Percentiles rank a stretch among this genome's conserved stretches.
Conservation (phyloP, 768 basidiomycete genomes). For the Coprinellus aureogranulatus region DNA sequence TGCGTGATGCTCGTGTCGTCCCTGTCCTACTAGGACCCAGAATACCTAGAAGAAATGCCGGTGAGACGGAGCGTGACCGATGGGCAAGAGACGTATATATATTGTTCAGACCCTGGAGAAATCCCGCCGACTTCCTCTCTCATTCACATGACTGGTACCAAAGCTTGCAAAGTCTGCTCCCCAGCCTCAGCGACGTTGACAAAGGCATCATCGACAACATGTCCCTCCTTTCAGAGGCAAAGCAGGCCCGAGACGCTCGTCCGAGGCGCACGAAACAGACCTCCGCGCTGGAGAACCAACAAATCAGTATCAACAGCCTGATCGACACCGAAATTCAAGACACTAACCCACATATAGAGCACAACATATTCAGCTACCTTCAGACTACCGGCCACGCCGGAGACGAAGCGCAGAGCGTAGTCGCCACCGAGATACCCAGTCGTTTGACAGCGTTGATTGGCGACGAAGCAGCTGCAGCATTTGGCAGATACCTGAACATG, state of each 20-base stretch:
- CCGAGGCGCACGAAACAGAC: not conserved
- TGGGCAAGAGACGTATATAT: slow-evolving; percentile 10
- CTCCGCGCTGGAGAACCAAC: not conserved
- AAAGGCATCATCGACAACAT: slow-evolving; percentile 1
- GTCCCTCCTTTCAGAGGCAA: slow-evolving; percentile 1
- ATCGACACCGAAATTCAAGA: not conserved
- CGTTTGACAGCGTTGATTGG: not conserved
- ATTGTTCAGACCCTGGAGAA: slow-evolving; percentile 1
- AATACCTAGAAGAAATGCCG: not conserved
- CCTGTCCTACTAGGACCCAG: not conserved
- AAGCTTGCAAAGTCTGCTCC: not conserved
- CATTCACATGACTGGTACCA: not conserved
- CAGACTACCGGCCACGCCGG: not conserved
- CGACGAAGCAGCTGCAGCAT: too few relatives aligned
- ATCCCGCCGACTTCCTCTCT: not conserved
- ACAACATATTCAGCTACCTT: not conserved
- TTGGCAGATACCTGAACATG: too few relatives aligned
- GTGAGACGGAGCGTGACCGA: not conserved
- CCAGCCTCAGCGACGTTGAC: not conserved
- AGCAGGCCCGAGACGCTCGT: not conserved
- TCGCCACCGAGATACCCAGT: not conserved
- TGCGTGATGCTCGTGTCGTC: not conserved
- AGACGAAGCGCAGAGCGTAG: not conserved
- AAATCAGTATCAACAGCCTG: not conserved
- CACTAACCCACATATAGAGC: too few relatives aligned